Percentiles rank a stretch among this genome's conserved stretches.
These are phyloP conservation scores for Lolium rigidum DNA, from an alignment of 176 grass and related monocot species.

Conservation along the genomic window DNA sequence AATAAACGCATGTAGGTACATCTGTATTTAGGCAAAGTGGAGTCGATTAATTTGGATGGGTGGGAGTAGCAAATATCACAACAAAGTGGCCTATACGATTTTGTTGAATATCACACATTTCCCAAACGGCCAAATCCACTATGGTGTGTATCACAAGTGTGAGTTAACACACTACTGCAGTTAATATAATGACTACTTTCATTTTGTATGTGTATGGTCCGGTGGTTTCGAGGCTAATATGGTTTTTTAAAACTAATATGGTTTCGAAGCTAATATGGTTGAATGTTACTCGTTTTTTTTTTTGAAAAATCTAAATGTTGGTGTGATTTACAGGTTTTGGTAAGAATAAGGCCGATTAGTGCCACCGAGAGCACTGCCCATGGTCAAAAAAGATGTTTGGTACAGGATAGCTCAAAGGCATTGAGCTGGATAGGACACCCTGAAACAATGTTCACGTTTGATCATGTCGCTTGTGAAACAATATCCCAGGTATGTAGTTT, in stretches of 20 bases:
- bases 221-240: not conserved
- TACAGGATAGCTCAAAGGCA: constrained; percentile 83
- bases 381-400: constrained; percentile 70
- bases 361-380: constrained; percentile 49
- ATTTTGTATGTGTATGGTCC: not conserved
- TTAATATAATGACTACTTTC: not conserved
- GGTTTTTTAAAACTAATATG: no score
- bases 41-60: no score
- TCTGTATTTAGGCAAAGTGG: no score
- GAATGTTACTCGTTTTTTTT: not conserved
- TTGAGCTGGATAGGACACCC: constrained; percentile 81
- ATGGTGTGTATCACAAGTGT: not conserved
- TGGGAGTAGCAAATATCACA: not conserved
- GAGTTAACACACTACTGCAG: not conserved
- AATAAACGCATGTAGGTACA: no score
- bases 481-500: constrained; percentile 72
- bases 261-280: not conserved
- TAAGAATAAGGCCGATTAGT: constrained; percentile 78
- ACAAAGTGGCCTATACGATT: not conserved
- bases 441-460: constrained; percentile 86
- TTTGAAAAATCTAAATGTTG: not conserved
- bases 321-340: constrained; percentile 57
- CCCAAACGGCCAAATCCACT: not conserved
- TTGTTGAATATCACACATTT: not conserved
- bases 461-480: constrained; percentile 86